phyloP scores from a whole-genome alignment of 306 rosid species.

The Comarum palustre region DNA sequence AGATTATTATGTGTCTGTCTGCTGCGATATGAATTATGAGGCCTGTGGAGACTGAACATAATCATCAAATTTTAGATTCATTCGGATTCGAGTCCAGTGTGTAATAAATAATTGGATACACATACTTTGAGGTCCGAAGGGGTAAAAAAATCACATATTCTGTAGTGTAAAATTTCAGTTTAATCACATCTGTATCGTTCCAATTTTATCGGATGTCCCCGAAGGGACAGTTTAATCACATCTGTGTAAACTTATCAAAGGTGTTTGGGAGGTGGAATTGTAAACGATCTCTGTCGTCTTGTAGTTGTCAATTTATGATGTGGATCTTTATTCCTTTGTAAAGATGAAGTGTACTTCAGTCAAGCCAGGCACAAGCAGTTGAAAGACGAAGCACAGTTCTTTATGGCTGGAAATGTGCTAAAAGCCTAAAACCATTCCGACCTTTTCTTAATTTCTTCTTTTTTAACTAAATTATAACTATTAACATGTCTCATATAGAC shows the following conservation, averaged over 20 bases:
- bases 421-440: not conserved
- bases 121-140: not conserved
- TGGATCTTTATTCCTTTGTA: not conserved
- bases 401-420: constrained; percentile 4
- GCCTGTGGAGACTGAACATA: not conserved
- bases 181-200: no score
- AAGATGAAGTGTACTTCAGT: not conserved
- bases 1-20: not conserved
- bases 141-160: not conserved
- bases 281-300: not conserved
- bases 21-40: not conserved
- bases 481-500: not conserved
- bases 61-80: not conserved
- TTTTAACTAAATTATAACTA: not conserved
- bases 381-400: not conserved
- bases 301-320: constrained; percentile 1
- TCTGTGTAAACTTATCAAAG: not conserved
- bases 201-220: no score
- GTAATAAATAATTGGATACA: not conserved
- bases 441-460: not conserved
- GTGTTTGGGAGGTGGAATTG: not conserved
- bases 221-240: not conserved
- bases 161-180: not conserved
- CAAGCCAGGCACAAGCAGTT: not conserved
- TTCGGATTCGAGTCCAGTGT: not conserved